phyloP scores from a whole-genome alignment of 495 filamentous ascomycete species.

The Lindgomyces ingoldianus region DNA sequence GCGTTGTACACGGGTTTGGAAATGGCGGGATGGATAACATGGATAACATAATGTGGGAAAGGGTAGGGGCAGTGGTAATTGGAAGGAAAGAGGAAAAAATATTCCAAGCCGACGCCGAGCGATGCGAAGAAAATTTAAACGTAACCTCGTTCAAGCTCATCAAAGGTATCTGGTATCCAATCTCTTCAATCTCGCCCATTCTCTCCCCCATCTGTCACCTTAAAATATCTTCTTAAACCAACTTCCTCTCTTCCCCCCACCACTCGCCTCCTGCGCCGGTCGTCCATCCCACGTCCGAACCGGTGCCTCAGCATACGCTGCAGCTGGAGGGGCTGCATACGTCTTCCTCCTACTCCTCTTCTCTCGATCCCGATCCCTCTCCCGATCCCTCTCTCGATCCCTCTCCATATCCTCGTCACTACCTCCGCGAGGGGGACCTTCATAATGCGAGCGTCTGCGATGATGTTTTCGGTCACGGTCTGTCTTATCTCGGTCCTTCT shows the following conservation, averaged over 20 bases:
- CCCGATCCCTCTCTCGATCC: not conserved
- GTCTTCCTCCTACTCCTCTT: constrained; percentile 31
- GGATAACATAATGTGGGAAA: no score
- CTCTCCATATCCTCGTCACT: not conserved
- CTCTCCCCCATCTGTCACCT: no score
- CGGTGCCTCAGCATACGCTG: constrained; percentile 24
- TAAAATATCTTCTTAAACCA: constrained; percentile 40
- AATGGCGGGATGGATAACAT: no score
- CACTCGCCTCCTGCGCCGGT: constrained; percentile 5
- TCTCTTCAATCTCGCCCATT: no score
- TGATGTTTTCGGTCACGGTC: constrained; percentile 25
- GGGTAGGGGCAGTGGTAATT: no score
- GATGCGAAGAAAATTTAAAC: constrained; percentile 14
- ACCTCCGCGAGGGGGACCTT: constrained; percentile 1
- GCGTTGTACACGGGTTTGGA: no score
- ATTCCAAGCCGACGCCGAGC: constrained; percentile 11
- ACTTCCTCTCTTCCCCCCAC: constrained; percentile 34
- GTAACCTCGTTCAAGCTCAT: not conserved
- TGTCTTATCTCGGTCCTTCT: constrained; percentile 9
- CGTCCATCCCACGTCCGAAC: constrained; percentile 34
- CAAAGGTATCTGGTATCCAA: not conserved
- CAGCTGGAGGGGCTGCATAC: constrained; percentile 18
- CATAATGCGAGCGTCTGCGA: constrained; percentile 19
- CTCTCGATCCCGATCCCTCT: constrained; percentile 17
- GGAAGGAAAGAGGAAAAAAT: not conserved